Conservation (phyloP, 2,329 filamentous ascomycete genomes). For the Beauveria bassiana region DNA sequence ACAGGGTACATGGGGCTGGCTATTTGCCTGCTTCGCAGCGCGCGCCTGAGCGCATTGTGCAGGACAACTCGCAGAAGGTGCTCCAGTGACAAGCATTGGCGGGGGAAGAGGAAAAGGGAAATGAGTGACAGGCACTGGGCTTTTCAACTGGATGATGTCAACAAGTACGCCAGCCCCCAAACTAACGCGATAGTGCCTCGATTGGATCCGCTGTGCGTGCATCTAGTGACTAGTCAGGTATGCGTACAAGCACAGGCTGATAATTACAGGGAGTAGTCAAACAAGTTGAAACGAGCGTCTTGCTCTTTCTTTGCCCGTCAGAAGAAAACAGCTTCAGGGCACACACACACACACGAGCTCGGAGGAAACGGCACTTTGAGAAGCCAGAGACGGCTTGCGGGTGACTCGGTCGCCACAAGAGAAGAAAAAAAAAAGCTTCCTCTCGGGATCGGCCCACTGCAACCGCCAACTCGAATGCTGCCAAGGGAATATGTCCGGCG, state of each 20-base stretch:
- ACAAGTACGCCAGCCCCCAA: background rate
- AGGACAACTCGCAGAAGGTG: background rate
- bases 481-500: background rate
- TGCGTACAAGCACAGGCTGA: background rate
- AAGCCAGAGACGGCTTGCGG: background rate
- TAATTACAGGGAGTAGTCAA: no score
- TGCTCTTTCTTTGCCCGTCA: no score
- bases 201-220: background rate
- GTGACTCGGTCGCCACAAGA: background rate
- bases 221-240: background rate
- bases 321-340: no score
- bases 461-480: background rate
- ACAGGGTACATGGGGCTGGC: background rate
- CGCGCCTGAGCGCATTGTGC: background rate
- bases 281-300: no score
- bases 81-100: background rate
- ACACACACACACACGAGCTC: background rate
- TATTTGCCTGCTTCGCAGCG: background rate
- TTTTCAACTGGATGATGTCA: background rate
- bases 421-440: background rate
- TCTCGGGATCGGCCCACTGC: slow-evolving; percentile 6
- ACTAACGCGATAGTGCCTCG: background rate
- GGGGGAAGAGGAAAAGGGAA: background rate
- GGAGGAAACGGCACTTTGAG: background rate
- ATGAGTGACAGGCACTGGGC: background rate